Evolutionary conservation across 208 protist species (phyloP).

Genomic region (Acanthamoeba royreba): DNA sequence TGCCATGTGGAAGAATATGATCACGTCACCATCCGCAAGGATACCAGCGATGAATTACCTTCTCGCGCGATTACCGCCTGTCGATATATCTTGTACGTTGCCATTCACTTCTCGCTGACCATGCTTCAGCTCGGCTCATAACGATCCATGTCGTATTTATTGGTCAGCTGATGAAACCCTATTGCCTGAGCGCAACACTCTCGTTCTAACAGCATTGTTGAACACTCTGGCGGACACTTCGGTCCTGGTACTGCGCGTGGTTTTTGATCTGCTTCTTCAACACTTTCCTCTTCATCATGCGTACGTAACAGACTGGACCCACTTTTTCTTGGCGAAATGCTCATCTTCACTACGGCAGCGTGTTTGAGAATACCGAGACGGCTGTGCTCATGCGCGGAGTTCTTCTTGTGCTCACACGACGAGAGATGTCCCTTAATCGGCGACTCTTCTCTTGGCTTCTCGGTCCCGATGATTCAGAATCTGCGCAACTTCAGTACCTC

Average conservation of each 20-base stretch:
- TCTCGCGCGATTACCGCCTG: conserved; percentile 43
- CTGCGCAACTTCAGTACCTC: too few species aligned
- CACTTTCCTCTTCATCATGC: conserved; percentile 43
- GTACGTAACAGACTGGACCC: too few species aligned
- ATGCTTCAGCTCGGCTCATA: too few species aligned
- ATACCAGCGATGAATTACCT: conserved; percentile 58
- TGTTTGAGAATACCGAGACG: too few species aligned
- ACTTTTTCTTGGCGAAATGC: too few species aligned
- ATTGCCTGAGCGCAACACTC: conserved; percentile 58
- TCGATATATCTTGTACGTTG: too few species aligned
- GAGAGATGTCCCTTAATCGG: conserved; percentile 60
- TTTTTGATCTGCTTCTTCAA: conserved; percentile 54
- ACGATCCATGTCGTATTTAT: too few species aligned
- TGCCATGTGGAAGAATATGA: conserved; percentile 58
- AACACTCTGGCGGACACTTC: conserved; percentile 41
- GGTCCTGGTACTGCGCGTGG: conserved; percentile 58
- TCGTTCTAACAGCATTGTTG: conserved; percentile 48
- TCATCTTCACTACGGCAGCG: too few species aligned
- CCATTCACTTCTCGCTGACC: too few species aligned
- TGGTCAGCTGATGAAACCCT: too few species aligned
- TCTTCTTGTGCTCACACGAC: background rate
- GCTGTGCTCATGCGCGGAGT: too few species aligned
- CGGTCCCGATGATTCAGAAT: background rate
- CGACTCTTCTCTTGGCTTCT: conserved; percentile 52
- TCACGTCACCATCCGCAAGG: conserved; percentile 50